Percentiles rank a stretch among this genome's conserved stretches.
phyloP scores from a whole-genome alignment of 768 basidiomycete genomes.

The Collybia sordida region DNA sequence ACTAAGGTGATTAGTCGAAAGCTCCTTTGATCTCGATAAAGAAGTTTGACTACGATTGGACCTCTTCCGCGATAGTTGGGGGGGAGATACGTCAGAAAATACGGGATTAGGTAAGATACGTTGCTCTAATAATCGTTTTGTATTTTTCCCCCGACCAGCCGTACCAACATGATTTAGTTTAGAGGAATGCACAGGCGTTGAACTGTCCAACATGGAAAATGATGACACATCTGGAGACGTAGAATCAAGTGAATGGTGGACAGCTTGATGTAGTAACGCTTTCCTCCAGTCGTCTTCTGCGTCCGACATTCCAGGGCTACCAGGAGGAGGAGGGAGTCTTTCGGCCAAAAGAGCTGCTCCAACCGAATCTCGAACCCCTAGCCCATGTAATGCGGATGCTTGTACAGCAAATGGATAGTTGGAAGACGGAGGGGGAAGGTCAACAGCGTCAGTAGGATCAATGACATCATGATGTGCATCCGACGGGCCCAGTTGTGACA shows the following conservation, averaged over 20 bases:
- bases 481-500: constrained; percentile 34
- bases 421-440: constrained; percentile 69
- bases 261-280: constrained; percentile 73
- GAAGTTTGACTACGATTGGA: constrained; percentile 27
- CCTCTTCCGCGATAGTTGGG: constrained; percentile 24
- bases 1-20: constrained; percentile 21
- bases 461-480: constrained; percentile 54
- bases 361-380: constrained; percentile 73
- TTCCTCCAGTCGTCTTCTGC: constrained; percentile 74
- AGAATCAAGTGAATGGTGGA: constrained; percentile 66
- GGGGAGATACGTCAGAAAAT: constrained; percentile 19
- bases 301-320: constrained; percentile 57
- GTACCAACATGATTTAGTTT: constrained; percentile 10
- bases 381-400: constrained; percentile 68
- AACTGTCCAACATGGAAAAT: constrained; percentile 38
- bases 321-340: constrained; percentile 59
- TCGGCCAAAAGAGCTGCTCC: constrained; percentile 78
- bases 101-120: constrained; percentile 41
- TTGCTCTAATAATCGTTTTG: constrained; percentile 37
- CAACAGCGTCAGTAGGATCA: constrained; percentile 84
- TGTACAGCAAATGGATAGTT: constrained; percentile 75
- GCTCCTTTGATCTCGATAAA: constrained; percentile 22
- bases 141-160: constrained; percentile 14
- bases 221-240: constrained; percentile 48
- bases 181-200: constrained; percentile 41